Base-by-base conservation (phyloP, 768 basidiomycete genomes). In the Phallus indusiatus region DNA sequence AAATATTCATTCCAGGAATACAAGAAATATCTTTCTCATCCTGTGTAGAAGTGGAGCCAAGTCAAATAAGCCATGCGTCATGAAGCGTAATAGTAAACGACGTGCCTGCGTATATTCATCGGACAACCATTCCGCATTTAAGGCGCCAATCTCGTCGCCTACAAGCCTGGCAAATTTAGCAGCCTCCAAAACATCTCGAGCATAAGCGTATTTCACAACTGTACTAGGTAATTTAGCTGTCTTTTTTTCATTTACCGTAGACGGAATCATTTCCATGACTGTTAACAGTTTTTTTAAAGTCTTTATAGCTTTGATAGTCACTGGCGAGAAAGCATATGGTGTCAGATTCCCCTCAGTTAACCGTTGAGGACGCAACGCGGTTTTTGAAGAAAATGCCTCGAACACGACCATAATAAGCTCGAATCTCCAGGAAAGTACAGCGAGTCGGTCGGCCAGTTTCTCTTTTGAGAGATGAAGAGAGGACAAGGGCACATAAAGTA, bases 261-360 rank as follows among this genome's bases (percentile, higher is more conserved):
- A 22, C 10, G 9, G 18, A n/a, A 47, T 35, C 18, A 33, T 34
- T 24, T 56, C 55, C 28, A 56, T 36, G 16, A 92, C 81, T 21
- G 70, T 76, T 21, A 90, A 54, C 62, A 82, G 80, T 55, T 89
- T 73, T 59, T 81, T 72, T 33, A 92, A 77, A 67, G 80, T 86
- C 69, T 80, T 83, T 64, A 90, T 72, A 0, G 86, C 82, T 63
- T 85, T 89, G 58, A 87, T 64, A 42, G 86, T 77, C 0, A 86
- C 84, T 2, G 82, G 81, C 0, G 85, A 80, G 65, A 84, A 88
- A 0, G 83, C 79, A 55, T 76, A 75, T 63, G 69, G 53, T 17
- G 50, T 21, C 18, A 49, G 28, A 34, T 12, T 42, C 62, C 63
- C 53, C 17, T 12, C 49, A 7, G 61, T 54, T n/a, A 53, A 56